Evolutionary conservation across 192 early-diverging fungal genomes (phyloP).

Genomic region (Geranomyces michiganensis): DNA sequence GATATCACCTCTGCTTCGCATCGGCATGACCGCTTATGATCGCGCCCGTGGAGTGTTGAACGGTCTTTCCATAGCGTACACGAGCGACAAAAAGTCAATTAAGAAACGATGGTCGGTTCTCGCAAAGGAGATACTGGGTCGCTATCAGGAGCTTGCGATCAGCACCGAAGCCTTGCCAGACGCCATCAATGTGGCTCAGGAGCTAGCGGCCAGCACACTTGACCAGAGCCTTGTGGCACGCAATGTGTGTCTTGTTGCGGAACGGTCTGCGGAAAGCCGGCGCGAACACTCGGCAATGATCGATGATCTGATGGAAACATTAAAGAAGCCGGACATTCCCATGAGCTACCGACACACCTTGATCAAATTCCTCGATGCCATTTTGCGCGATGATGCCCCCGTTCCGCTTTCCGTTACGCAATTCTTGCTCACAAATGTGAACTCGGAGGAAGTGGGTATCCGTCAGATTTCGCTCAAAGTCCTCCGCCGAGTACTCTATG

Average conservation of each 20-base stretch:
- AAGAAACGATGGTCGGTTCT: not conserved
- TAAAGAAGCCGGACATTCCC: constrained; percentile 66
- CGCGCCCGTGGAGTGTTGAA: constrained; percentile 13
- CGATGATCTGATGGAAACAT: constrained; percentile 58
- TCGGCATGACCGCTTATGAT: constrained; percentile 61
- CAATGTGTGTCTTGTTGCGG: not conserved
- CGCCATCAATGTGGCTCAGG: not conserved
- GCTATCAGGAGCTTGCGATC: constrained; percentile 21
- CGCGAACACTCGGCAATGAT: constrained; percentile 19
- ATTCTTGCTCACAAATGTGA: constrained; percentile 62
- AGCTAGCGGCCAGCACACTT: not conserved
- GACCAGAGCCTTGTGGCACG: constrained; percentile 6
- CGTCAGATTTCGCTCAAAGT: constrained; percentile 68
- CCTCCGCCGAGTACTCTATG: constrained; percentile 62
- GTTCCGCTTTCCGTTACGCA: constrained; percentile 57
- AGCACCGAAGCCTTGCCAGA: not conserved
- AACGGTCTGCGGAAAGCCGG: not conserved
- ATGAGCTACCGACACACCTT: constrained; percentile 85
- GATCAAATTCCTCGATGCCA: constrained; percentile 76
- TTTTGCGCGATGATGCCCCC: constrained; percentile 63
- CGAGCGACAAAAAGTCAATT: constrained; percentile 19
- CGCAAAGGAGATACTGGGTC: constrained; percentile 24
- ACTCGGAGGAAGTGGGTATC: constrained; percentile 74
- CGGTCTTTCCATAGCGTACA: constrained; percentile 6
- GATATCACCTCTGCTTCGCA: constrained; percentile 52